Evolutionary conservation across 345 rosid genomes (phyloP).

Genomic region (Viola odorata): DNA sequence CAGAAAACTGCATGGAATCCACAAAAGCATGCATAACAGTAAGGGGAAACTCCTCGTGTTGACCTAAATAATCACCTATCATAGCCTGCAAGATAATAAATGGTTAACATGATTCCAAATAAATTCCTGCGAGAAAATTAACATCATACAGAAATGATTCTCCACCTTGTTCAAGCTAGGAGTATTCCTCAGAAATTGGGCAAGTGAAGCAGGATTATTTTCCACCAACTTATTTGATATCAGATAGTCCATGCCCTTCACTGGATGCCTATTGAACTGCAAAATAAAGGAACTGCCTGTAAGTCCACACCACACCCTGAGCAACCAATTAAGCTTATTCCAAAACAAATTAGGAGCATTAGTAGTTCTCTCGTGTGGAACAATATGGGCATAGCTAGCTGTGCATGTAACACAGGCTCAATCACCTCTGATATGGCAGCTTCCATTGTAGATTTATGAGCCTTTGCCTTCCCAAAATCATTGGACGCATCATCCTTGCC

Average conservation of each 20-base stretch:
- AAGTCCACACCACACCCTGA: constrained; percentile 13
- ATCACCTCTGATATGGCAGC: constrained; percentile 84
- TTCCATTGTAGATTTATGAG: constrained; percentile 92
- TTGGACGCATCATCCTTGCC: constrained; percentile 63
- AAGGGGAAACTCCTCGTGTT: constrained; percentile 94
- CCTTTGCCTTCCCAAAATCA: constrained; percentile 92
- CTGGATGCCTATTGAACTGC: constrained; percentile 90
- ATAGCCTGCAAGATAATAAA: constrained; percentile 58
- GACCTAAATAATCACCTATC: constrained; percentile 96
- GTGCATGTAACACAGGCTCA: constrained; percentile 10
- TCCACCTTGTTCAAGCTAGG: constrained; percentile 75
- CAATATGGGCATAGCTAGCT: too few species aligned
- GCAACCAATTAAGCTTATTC: background rate
- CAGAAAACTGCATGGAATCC: constrained; percentile 82
- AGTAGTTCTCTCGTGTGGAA: too few species aligned
- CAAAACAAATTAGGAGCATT: background rate
- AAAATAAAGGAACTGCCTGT: constrained; percentile 23
- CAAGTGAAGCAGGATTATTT: constrained; percentile 68
- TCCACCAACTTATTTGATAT: constrained; percentile 78
- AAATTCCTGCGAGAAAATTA: constrained; percentile 18
- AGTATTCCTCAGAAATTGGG: constrained; percentile 77
- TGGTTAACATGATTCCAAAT: constrained; percentile 27
- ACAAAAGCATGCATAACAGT: constrained; percentile 98
- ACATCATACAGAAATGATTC: constrained; percentile 8
- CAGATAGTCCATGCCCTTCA: constrained; percentile 69